These are phyloP conservation scores for Macadamia tetraphylla DNA, from an alignment of 164 flowering plant species.

Conservation along the genomic window DNA sequence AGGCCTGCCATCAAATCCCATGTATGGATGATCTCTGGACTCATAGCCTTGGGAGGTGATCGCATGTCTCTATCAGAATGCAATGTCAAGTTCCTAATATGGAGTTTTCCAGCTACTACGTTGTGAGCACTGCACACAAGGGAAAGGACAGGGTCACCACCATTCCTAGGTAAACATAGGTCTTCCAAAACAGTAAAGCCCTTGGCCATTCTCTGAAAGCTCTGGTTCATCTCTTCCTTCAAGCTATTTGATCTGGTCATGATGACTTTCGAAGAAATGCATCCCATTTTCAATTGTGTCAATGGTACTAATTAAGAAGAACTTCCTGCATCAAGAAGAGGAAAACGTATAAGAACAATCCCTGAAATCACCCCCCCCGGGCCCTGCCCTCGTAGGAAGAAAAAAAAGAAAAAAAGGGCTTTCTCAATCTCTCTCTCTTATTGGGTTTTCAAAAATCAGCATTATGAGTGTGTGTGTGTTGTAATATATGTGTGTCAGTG, in stretches of 20 bases:
- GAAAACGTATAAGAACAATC: too few relatives aligned
- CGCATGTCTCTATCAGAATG: neutral
- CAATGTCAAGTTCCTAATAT: neutral
- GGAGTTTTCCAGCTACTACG: conserved; percentile 9
- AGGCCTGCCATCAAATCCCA: conserved; percentile 26
- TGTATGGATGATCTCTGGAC: conserved; percentile 15
- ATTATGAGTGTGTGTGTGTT: too few relatives aligned
- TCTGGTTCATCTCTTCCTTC: conserved; percentile 17
- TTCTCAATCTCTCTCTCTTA: too few relatives aligned
- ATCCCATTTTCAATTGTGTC: conserved; percentile 20
- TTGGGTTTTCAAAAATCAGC: too few relatives aligned
- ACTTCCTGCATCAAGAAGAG: neutral
- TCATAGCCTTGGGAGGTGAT: neutral
- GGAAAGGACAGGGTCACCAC: conserved; percentile 19
- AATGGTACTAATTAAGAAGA: neutral
- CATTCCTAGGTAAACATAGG: conserved; percentile 12
- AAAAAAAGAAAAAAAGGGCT: too few relatives aligned
- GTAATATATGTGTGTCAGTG: too few relatives aligned
- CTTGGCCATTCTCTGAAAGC: conserved; percentile 10
- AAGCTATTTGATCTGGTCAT: conserved; percentile 20
- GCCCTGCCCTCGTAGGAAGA: too few relatives aligned
- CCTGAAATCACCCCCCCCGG: too few relatives aligned
- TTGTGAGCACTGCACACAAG: conserved; percentile 19
- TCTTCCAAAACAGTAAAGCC: conserved; percentile 17
- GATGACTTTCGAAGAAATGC: conserved; percentile 26